Evolutionary conservation across 1,284 basidiomycete species (phyloP), one percentile per base, ranked within the genome.

Genomic region (Neotropicomus parvogracilis): DNA sequence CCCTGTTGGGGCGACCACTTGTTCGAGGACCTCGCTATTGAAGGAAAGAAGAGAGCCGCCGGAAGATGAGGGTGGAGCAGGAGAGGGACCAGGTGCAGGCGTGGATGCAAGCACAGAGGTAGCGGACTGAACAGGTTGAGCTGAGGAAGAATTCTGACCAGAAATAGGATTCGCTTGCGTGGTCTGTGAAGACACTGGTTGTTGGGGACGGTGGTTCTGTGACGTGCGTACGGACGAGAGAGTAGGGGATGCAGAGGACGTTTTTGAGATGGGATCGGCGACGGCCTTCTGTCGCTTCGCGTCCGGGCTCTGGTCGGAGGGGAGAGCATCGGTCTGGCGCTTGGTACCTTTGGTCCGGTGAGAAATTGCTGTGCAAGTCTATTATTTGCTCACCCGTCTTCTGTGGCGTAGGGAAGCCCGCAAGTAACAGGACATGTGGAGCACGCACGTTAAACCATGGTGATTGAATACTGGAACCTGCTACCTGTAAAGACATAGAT

Each of bases 391-490:
- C 29, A 55, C 53, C 58, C 64, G 71, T 63, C 67, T 78, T 81
- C 50, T 66, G 70, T 51, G 68, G 60, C 2, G 62, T 39, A 9
- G 77, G 67, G 50, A 79, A 78, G 9, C 80, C 74, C 19, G 73
- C 68, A 1, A 86, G 63, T 16, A 74, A 65, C 9, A 84, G 51
- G 6, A 62, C 54, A 57, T 85, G 78, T 0, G 68, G 63, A 3
- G 72, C 48, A 14, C 68, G 70, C 7, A 79, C 72, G 27, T 64
- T 52, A 57, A 85, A 86, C 80, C 82, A 86, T 3, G 81, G 77
- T 1, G 61, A 58, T 32, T 76, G 73, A 13, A 60, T 48, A 19
- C 63, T 56, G 8, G 67, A 58, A 35, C 67, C 55, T 17, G 72
- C 68, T 44, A 70, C 63, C 77, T 78, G 50, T 40, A 14, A 44